These are phyloP conservation scores for Fragilariopsis cylindrus DNA, from an alignment of 108 stramenopile genomes.

Conservation along the genomic window DNA sequence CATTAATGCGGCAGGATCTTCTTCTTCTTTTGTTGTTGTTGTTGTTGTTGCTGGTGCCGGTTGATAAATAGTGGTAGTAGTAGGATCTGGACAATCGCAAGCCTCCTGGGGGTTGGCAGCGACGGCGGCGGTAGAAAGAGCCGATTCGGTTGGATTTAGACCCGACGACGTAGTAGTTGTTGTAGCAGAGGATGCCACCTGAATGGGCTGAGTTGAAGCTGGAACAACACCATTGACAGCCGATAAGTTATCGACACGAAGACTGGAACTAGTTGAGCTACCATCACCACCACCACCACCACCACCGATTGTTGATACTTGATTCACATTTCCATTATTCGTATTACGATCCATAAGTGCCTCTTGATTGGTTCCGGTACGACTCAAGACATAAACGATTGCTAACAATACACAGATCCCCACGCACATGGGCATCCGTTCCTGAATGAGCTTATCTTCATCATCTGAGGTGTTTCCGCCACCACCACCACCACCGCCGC, in stretches of 20 bases:
- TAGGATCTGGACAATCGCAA: constrained; percentile 27
- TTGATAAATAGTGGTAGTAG: constrained; percentile 23
- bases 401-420: constrained; percentile 83
- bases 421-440: constrained; percentile 89
- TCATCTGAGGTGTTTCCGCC: constrained; percentile 28
- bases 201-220: constrained; percentile 3
- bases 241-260: background rate
- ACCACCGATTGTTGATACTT: no score
- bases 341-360: constrained; percentile 14
- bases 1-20: constrained; percentile 45
- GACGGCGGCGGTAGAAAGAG: constrained; percentile 14
- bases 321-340: background rate
- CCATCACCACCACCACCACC: no score
- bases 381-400: constrained; percentile 85
- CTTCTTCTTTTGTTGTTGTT: constrained; percentile 14
- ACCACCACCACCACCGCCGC: background rate
- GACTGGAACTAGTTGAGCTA: background rate
- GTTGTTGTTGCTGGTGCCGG: constrained; percentile 16
- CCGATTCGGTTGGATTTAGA: constrained; percentile 9
- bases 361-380: constrained; percentile 53
- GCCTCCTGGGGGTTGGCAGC: constrained; percentile 18
- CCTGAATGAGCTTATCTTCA: constrained; percentile 67
- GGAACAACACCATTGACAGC: constrained; percentile 16
- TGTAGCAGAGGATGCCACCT: background rate
- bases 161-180: background rate